A percentile compares a stretch with the other conserved stretches of the same genome.
These are phyloP conservation scores for Mucor saturninus DNA, from an alignment of 371 early-diverging fungal species.

Conservation along the genomic window DNA sequence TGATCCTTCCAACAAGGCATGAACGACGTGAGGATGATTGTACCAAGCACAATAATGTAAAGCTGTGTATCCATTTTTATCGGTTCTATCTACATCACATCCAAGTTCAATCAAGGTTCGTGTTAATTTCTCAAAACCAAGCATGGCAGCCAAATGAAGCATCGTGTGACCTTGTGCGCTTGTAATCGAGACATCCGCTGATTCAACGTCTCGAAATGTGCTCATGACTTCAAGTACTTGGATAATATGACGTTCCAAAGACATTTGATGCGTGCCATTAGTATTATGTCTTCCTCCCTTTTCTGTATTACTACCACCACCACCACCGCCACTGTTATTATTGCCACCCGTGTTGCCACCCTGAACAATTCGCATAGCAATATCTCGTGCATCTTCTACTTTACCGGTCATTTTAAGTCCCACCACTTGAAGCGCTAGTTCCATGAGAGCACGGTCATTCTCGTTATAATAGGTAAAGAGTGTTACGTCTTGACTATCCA, in stretches of 20 bases:
- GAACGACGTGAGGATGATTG: constrained; percentile 28
- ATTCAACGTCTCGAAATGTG: constrained; percentile 42
- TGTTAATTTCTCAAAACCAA: constrained; percentile 36
- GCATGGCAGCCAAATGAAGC: constrained; percentile 51
- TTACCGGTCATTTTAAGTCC: constrained; percentile 81
- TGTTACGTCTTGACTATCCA: constrained; percentile 56
- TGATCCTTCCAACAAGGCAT: constrained; percentile 29
- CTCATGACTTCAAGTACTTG: constrained; percentile 50
- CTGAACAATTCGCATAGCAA: constrained; percentile 76
- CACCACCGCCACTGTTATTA: neutral
- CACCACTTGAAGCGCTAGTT: constrained; percentile 82
- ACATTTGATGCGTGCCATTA: constrained; percentile 16
- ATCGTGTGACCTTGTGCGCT: constrained; percentile 49
- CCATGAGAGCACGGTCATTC: constrained; percentile 80
- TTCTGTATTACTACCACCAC: neutral
- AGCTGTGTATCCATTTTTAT: constrained; percentile 38
- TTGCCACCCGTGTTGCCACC: constrained; percentile 34
- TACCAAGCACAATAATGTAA: constrained; percentile 28
- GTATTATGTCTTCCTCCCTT: too few relatives aligned
- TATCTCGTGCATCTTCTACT: constrained; percentile 68
- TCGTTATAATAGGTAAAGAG: constrained; percentile 73
- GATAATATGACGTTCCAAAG: constrained; percentile 46
- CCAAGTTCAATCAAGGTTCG: constrained; percentile 35
- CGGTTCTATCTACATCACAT: constrained; percentile 31
- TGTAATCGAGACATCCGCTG: constrained; percentile 39